phyloP scores from a whole-genome alignment of 495 filamentous ascomycete species.

The Annulohypoxylon moriforme region DNA sequence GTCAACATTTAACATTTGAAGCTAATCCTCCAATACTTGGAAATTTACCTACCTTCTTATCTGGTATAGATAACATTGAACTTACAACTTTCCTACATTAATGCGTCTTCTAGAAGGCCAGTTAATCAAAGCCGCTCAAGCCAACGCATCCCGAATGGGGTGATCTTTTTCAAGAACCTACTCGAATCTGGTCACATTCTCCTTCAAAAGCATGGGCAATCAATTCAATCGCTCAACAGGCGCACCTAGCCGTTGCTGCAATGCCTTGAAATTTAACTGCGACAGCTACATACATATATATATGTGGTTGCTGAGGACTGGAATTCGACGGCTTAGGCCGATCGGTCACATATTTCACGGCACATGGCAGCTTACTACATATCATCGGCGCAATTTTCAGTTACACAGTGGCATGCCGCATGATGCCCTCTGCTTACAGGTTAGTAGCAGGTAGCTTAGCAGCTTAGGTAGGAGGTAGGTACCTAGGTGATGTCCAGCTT shows the following conservation, averaged over 20 bases:
- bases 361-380: constrained; percentile 3
- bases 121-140: too few relatives aligned
- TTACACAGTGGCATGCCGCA: neutral
- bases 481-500: neutral
- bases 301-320: neutral
- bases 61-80: too few relatives aligned
- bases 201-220: neutral
- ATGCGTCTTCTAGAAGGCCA: too few relatives aligned
- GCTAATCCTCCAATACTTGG: neutral
- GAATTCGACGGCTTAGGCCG: neutral
- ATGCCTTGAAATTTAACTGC: neutral
- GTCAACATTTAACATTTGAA: neutral
- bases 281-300: neutral
- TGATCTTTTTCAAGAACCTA: too few relatives aligned
- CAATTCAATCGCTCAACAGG: neutral
- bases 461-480: too few relatives aligned
- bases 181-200: neutral
- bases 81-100: too few relatives aligned
- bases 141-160: too few relatives aligned
- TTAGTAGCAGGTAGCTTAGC: neutral
- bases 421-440: neutral
- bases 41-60: too few relatives aligned
- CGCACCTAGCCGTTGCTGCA: neutral
- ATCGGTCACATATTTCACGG: neutral
- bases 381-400: neutral